Percentiles rank a stretch among this genome's conserved stretches.
Conservation (phyloP, 116 monocot species). For the Dioscorea cayenensis region DNA sequence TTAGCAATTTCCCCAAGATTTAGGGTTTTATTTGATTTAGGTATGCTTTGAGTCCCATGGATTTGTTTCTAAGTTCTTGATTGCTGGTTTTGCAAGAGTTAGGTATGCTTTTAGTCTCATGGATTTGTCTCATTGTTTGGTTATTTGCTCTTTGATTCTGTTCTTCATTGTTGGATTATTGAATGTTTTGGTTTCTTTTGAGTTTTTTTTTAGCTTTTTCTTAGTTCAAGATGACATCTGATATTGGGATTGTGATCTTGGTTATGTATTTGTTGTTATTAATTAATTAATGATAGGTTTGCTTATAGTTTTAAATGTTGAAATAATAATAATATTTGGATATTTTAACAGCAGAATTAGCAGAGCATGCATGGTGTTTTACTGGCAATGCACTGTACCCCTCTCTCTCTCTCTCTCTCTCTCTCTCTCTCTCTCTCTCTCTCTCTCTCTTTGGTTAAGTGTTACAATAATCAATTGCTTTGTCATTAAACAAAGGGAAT, state of each 20-base stretch:
- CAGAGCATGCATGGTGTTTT: not conserved
- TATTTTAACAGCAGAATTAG: not conserved
- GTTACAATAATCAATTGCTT: not conserved
- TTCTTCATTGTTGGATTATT: not conserved
- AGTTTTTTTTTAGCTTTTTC: not conserved
- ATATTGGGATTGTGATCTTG: not conserved
- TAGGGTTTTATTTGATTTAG: no score
- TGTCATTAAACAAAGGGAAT: not conserved
- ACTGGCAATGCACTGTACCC: constrained; percentile 1
- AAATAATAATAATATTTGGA: not conserved
- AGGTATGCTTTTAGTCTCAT: no score
- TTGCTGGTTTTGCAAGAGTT: no score
- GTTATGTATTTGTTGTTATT: not conserved
- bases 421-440: no score
- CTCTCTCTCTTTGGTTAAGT: no score
- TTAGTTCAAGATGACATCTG: not conserved
- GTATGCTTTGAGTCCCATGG: no score
- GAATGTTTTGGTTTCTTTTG: not conserved
- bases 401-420: no score
- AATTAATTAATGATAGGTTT: not conserved
- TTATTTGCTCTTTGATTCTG: not conserved
- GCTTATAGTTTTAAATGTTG: no score
- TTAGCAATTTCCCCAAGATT: no score
- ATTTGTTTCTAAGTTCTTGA: no score
- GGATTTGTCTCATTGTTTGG: no score